Conservation (phyloP, 2,329 filamentous ascomycete genomes). For the Aspergillus sp. region DNA sequence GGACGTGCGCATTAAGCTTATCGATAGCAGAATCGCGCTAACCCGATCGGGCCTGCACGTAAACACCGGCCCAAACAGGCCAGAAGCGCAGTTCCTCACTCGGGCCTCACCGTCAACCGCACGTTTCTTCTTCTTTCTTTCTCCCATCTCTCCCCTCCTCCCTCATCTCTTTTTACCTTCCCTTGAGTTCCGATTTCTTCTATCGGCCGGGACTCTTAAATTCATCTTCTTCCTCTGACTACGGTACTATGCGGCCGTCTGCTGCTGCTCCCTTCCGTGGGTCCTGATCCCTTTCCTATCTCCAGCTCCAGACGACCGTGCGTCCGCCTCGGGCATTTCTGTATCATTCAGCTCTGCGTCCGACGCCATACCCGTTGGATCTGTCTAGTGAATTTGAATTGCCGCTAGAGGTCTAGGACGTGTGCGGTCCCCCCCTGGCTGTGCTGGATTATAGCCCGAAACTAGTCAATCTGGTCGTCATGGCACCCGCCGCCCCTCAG, state of each 20-base stretch:
- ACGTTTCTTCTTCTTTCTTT: slow-evolving; percentile 7
- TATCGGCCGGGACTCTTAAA: too few relatives aligned
- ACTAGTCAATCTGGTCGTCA: slow-evolving; percentile 15
- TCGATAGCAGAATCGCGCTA: slow-evolving; percentile 32
- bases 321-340: neutral
- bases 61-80: slow-evolving; percentile 27
- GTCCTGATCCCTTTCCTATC: neutral
- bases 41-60: slow-evolving; percentile 28
- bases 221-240: slow-evolving; percentile 1
- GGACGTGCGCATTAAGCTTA: slow-evolving; percentile 31
- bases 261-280: slow-evolving; percentile 4
- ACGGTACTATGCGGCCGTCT: neutral
- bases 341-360: neutral
- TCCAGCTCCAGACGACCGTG: neutral
- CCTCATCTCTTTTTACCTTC: slow-evolving; percentile 3
- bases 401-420: too few relatives aligned
- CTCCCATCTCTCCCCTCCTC: slow-evolving; percentile 4
- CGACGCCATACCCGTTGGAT: neutral
- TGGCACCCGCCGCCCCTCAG: slow-evolving; percentile 40
- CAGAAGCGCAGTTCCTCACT: slow-evolving; percentile 4
- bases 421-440: too few relatives aligned
- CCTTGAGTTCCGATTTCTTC: neutral
- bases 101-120: slow-evolving; percentile 27
- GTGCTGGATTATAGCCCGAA: too few relatives aligned
- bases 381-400: neutral